Evolutionary conservation across 202 grass and related monocot genomes (phyloP).

Genomic region (Elaeis oleifera): DNA sequence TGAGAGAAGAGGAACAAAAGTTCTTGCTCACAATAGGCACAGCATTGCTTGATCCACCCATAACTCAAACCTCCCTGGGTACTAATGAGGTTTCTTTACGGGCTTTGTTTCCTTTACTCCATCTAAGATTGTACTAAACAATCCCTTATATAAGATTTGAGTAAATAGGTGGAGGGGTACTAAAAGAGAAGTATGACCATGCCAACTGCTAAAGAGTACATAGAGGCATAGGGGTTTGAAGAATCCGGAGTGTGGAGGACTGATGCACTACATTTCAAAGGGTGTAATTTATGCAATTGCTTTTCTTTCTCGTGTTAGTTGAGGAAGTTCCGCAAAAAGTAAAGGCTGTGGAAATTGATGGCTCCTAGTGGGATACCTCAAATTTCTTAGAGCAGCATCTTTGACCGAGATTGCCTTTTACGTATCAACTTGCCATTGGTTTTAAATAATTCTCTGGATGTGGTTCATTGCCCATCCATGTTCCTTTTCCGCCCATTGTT

Average conservation of each 20-base stretch:
- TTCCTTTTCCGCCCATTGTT: too few species aligned
- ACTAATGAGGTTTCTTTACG: background rate
- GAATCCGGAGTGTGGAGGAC: background rate
- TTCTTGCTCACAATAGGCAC: conserved; percentile 76
- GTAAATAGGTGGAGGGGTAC: background rate
- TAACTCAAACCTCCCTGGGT: conserved; percentile 17
- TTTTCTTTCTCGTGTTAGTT: too few species aligned
- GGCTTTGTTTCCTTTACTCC: background rate
- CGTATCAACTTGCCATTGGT: too few species aligned
- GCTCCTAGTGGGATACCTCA: too few species aligned
- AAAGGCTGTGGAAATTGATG: too few species aligned
- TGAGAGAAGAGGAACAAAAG: conserved; percentile 50
- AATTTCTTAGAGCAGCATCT: too few species aligned
- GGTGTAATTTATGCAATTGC: too few species aligned
- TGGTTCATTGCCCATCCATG: too few species aligned
- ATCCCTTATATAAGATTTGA: background rate
- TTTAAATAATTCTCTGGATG: too few species aligned
- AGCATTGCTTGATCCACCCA: conserved; percentile 35
- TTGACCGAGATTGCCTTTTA: too few species aligned
- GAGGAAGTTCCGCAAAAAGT: too few species aligned
- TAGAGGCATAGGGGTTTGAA: background rate
- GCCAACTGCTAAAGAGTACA: background rate
- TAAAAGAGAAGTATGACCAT: background rate
- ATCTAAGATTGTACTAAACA: too few species aligned
- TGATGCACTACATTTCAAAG: background rate